Evolutionary conservation across 2,329 filamentous ascomycete species (phyloP).

Genomic region (Pestalotiopsis sp.): DNA sequence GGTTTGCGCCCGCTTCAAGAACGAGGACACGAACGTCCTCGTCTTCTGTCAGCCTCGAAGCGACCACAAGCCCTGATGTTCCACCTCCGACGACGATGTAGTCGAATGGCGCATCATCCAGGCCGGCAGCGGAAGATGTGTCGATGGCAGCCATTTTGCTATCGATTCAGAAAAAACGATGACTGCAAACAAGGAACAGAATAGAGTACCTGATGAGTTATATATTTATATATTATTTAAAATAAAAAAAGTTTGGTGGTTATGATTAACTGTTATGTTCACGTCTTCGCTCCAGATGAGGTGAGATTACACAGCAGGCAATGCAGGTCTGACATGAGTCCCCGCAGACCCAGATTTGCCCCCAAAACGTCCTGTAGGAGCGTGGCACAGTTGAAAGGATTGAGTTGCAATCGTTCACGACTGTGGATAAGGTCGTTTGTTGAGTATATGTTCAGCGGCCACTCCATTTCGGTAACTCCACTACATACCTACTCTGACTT

Average conservation of each 20-base stretch:
- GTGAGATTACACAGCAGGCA: not conserved
- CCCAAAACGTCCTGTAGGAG: not conserved
- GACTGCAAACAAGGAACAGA: not conserved
- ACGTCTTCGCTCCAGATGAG: not conserved
- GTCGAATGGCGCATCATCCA: slow-evolving; percentile 20
- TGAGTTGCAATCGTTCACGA: not conserved
- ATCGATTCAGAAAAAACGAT: not conserved
- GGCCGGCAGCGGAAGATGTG: slow-evolving; percentile 9
- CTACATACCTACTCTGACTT: no score
- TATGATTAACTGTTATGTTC: not conserved
- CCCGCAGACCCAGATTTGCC: not conserved
- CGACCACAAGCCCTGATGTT: slow-evolving; percentile 23
- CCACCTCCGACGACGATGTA: slow-evolving; percentile 25
- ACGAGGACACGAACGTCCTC: slow-evolving; percentile 14
- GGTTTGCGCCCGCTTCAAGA: slow-evolving; percentile 16
- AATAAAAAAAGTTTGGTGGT: not conserved
- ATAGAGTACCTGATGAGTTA: not conserved
- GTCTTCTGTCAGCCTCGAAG: slow-evolving; percentile 19
- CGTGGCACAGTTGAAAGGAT: not conserved
- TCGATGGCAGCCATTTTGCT: slow-evolving; percentile 57
- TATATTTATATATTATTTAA: not conserved
- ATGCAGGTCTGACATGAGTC: not conserved
- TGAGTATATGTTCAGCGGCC: no score
- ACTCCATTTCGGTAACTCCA: no score
- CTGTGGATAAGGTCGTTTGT: no score